Base-by-base conservation (phyloP, 257 asterid genomes). In the Solanum pinnatisectum region DNA sequence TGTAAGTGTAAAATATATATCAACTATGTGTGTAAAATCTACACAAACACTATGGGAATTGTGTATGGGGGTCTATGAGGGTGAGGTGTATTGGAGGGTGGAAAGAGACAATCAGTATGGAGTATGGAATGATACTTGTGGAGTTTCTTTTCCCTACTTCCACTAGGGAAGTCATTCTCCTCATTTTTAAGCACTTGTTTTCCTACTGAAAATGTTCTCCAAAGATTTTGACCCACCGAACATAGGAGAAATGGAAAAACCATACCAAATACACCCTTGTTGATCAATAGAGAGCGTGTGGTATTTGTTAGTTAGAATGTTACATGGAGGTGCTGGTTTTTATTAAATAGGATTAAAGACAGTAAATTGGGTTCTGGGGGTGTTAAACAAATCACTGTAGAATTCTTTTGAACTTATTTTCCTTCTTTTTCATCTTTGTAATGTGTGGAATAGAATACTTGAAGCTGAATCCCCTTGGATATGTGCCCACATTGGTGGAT, bases 401-500 rank as follows among this genome's bases (percentile, higher is more conserved):
- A 63, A 40, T 56, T 72, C 74, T 42, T 20, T 36, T 8, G 30
- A 68, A 25, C 52, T 3, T 13, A 15, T n/a, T 4, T 30, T 44
- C n/a, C 46, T 33, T 25, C 8, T 42, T 60, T 63, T 63, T 22
- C 67, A n/a, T 32, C 35, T 82, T 27, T 73, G 90, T 78, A 87
- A 5, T 87, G 81, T 20, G 63, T 71, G 86, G 89, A 89, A 89
- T 89, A 92, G 96, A 95, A 88, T 96, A 91, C 92, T 90, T 96
- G 94, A 94, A 96, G 96, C 94, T 96, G 86, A 96, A 96, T 91
- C 99, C 98, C 35, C 91, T 94, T 39, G 98, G 99, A 56, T 88
- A 32, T 42, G 98, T 96, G 32, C 98, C 98, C 0, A 94, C 92
- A 74, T 95, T 95, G 83, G 94, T 95, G 12, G 98, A 95, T 88